Evolutionary conservation across 2,329 filamentous ascomycete genomes (phyloP).

Genomic region (Massarina eburnea): DNA sequence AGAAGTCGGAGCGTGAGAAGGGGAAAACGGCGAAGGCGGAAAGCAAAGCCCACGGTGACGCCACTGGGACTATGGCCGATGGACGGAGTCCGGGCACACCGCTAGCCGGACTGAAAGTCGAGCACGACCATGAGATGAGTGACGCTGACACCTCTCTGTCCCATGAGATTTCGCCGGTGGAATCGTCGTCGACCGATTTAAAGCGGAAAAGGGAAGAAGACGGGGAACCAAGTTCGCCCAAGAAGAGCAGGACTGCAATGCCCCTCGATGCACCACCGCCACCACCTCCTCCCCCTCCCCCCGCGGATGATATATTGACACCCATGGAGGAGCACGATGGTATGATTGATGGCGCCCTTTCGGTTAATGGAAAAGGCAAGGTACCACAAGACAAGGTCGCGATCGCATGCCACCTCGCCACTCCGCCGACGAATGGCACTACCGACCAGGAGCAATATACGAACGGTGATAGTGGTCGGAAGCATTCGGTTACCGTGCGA

Average conservation of each 20-base stretch:
- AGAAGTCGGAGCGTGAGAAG: slow-evolving; percentile 64
- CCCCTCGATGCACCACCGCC: slow-evolving; percentile 47
- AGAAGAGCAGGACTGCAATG: slow-evolving; percentile 33
- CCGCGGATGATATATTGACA: slow-evolving; percentile 31
- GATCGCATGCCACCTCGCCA: slow-evolving; percentile 49
- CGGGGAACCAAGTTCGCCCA: slow-evolving; percentile 27
- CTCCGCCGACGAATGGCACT: slow-evolving; percentile 43
- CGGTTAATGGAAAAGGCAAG: slow-evolving; percentile 19
- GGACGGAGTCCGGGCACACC: slow-evolving; percentile 24
- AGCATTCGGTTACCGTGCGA: background rate
- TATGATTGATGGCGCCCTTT: slow-evolving; percentile 1
- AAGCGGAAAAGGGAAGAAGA: slow-evolving; percentile 44
- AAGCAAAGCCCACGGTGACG: slow-evolving; percentile 19
- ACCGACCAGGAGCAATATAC: slow-evolving; percentile 17
- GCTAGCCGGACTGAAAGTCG: slow-evolving; percentile 9
- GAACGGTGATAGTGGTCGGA: background rate
- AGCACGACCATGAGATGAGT: slow-evolving; percentile 21
- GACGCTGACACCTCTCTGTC: slow-evolving; percentile 17
- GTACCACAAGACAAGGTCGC: slow-evolving; percentile 13
- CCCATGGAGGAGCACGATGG: slow-evolving; percentile 25
- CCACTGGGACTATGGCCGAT: slow-evolving; percentile 8
- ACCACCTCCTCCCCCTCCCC: slow-evolving; percentile 45
- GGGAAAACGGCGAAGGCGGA: slow-evolving; percentile 52
- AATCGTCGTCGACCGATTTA: slow-evolving; percentile 27
- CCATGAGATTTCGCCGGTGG: slow-evolving; percentile 22